Conservation (phyloP, 2,329 filamentous ascomycete genomes). For the Colletotrichum cereale region DNA sequence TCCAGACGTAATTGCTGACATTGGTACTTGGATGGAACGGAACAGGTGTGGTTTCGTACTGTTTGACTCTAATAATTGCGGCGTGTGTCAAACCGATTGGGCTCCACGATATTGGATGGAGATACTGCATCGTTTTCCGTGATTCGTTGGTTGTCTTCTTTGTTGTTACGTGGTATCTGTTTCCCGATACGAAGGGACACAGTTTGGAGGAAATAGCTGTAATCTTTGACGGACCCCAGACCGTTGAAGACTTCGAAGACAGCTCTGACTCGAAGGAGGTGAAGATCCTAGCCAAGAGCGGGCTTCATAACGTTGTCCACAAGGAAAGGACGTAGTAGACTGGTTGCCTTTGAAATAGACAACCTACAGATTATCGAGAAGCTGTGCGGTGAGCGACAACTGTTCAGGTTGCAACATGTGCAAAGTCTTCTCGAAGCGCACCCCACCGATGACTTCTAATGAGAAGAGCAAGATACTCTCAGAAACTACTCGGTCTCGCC, state of each 20-base stretch:
- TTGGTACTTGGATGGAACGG: slow-evolving; percentile 44
- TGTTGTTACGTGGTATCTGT: slow-evolving; percentile 51
- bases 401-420: neutral
- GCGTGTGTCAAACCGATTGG: slow-evolving; percentile 55
- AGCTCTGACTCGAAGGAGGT: slow-evolving; percentile 23
- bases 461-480: slow-evolving; percentile 50
- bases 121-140: slow-evolving; percentile 56
- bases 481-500: slow-evolving; percentile 46
- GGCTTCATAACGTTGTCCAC: slow-evolving; percentile 17
- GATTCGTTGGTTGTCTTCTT: slow-evolving; percentile 47
- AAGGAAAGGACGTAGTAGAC: slow-evolving; percentile 8
- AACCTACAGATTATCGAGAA: neutral
- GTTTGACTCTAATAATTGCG: slow-evolving; percentile 45
- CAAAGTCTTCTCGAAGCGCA: slow-evolving; percentile 47
- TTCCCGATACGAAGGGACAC: slow-evolving; percentile 48
- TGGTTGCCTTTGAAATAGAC: neutral
- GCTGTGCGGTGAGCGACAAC: neutral
- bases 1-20: neutral
- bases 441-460: slow-evolving; percentile 53
- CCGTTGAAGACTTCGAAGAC: slow-evolving; percentile 23
- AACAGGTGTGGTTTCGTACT: slow-evolving; percentile 51
- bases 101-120: slow-evolving; percentile 53
- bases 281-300: slow-evolving; percentile 13
- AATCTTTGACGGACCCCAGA: slow-evolving; percentile 43
- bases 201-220: slow-evolving; percentile 48